These are phyloP conservation scores for Arachnomyces sp. DNA, from an alignment of 2,329 filamentous ascomycete genomes.

Conservation along the genomic window DNA sequence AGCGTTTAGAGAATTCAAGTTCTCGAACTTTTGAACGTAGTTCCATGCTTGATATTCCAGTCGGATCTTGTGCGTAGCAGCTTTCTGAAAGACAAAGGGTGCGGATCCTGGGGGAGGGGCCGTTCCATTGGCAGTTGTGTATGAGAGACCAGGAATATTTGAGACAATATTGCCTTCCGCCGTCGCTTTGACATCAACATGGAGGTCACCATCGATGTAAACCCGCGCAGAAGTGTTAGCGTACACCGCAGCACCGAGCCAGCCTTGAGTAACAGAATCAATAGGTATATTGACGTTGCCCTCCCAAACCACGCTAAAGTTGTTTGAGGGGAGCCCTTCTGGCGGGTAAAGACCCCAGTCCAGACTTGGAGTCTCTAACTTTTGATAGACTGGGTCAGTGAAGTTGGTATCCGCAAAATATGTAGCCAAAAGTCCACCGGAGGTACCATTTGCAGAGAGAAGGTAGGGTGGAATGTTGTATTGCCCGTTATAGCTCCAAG, in stretches of 20 bases:
- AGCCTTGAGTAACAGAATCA: conserved; percentile 33
- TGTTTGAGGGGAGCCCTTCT: conserved; percentile 35
- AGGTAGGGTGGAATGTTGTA: too few species aligned
- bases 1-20: too few species aligned
- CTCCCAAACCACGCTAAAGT: conserved; percentile 41
- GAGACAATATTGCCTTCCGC: conserved; percentile 29
- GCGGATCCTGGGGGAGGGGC: conserved; percentile 29
- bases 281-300: conserved; percentile 32
- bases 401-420: conserved; percentile 36
- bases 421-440: too few species aligned
- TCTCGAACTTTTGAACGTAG: too few species aligned
- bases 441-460: too few species aligned
- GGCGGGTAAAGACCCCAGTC: conserved; percentile 42
- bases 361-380: conserved; percentile 31
- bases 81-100: too few species aligned
- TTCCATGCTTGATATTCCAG: too few species aligned
- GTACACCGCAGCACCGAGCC: conserved; percentile 36
- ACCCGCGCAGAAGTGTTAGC: conserved; percentile 35
- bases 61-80: too few species aligned
- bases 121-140: conserved; percentile 30
- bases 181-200: too few species aligned
- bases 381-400: conserved; percentile 20
- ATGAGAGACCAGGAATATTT: conserved; percentile 35
- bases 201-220: conserved; percentile 30
- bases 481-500: too few species aligned